A percentile compares a stretch with the other conserved stretches of the same genome.
Evolutionary conservation across 140 eudicot genomes (phyloP).

Genomic region (Eryngium alpinum): DNA sequence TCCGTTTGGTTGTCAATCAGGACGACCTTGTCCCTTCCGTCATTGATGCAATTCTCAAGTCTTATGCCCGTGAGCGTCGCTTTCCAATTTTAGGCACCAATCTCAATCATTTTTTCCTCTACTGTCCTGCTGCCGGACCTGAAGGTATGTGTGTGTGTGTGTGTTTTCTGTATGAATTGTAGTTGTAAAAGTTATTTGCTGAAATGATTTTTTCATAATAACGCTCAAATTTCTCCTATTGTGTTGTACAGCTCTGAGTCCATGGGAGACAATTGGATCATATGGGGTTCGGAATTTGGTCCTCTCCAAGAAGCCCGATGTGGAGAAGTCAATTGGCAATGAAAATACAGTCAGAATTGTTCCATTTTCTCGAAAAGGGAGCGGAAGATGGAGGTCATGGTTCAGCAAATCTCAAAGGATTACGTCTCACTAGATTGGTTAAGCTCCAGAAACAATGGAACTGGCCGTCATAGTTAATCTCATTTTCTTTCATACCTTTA

Average conservation of each 20-base stretch:
- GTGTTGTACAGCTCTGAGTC: constrained; percentile 75
- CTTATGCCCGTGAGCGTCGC: constrained; percentile 80
- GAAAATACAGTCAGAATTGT: constrained; percentile 28
- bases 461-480: not conserved
- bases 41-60: constrained; percentile 64
- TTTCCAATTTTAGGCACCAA: constrained; percentile 73
- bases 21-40: constrained; percentile 55
- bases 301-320: constrained; percentile 72
- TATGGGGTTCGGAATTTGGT: constrained; percentile 70
- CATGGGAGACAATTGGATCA: constrained; percentile 81
- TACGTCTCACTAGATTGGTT: constrained; percentile 42
- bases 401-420: constrained; percentile 69
- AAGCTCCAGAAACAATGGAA: not conserved
- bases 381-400: constrained; percentile 80
- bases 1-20: constrained; percentile 76
- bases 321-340: constrained; percentile 22
- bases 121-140: constrained; percentile 52
- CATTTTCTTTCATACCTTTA: not conserved
- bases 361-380: constrained; percentile 36
- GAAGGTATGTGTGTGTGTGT: constrained; percentile 80
- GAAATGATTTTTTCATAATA: too few relatives aligned
- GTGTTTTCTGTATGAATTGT: too few relatives aligned
- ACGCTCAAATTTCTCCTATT: too few relatives aligned
- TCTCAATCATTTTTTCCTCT: constrained; percentile 55
- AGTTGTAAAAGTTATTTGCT: too few relatives aligned